phyloP scores from a whole-genome alignment of 2,329 filamentous ascomycete species.

The Truncatella angustata region DNA sequence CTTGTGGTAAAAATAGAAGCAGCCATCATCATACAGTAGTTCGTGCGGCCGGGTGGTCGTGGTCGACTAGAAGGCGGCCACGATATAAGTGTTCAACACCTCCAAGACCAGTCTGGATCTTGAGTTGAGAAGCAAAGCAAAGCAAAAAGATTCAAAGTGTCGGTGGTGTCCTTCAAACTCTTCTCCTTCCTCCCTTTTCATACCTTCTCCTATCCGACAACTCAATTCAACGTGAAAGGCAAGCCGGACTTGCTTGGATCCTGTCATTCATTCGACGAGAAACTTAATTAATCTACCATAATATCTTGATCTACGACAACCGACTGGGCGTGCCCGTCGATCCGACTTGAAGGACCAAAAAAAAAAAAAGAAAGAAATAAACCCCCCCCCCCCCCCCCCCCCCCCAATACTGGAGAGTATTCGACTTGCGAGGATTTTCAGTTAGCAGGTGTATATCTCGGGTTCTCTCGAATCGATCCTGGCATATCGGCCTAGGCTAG shows the following conservation, averaged over 20 bases:
- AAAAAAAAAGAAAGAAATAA: not conserved
- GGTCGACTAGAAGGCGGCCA: slow-evolving; percentile 44
- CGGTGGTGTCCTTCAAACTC: slow-evolving; percentile 41
- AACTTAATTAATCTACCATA: slow-evolving; percentile 38
- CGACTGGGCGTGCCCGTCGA: slow-evolving; percentile 22
- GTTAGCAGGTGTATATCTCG: slow-evolving; percentile 17
- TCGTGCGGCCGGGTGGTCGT: slow-evolving; percentile 23
- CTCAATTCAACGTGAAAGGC: slow-evolving; percentile 42
- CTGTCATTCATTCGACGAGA: slow-evolving; percentile 47
- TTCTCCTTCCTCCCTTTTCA: slow-evolving; percentile 31
- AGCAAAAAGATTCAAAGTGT: slow-evolving; percentile 46
- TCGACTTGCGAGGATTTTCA: slow-evolving; percentile 19
- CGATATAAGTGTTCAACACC: slow-evolving; percentile 58
- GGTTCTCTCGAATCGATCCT: slow-evolving; percentile 13
- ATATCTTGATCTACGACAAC: slow-evolving; percentile 28
- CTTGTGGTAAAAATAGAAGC: slow-evolving; percentile 44
- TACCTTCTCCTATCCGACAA: slow-evolving; percentile 24
- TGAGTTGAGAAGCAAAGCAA: slow-evolving; percentile 40
- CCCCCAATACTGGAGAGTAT: slow-evolving; percentile 22
- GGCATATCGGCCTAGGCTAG: slow-evolving; percentile 20
- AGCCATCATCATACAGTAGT: slow-evolving; percentile 28
- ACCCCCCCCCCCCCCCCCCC: not conserved
- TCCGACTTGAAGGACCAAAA: slow-evolving; percentile 17
- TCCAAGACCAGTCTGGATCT: slow-evolving; percentile 39
- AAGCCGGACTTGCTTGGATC: slow-evolving; percentile 61